Base-by-base conservation (phyloP, 352 stramenopile genomes). In the Globisporangium heterothallicum region DNA sequence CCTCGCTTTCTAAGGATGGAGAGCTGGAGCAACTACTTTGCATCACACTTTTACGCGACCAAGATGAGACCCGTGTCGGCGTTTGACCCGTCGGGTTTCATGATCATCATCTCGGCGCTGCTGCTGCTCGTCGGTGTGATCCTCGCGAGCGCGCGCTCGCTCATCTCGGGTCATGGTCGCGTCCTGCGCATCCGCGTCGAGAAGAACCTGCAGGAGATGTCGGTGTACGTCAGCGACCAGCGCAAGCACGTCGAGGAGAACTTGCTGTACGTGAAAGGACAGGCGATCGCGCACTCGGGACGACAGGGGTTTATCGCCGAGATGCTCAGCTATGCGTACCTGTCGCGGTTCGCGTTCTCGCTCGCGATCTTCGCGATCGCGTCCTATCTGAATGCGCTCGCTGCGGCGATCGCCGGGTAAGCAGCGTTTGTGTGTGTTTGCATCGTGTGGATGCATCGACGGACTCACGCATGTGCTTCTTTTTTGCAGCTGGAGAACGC, bases 321-420 rank as follows among this genome's bases (percentile, higher is more conserved):
- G 68, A 94, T 94, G 84, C 70, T 92, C 47, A 92, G 81, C 72
- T 88, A 82, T 55, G 78, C 82, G 16, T 94, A 94, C 59, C 68
- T 94, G 19, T 92, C 81, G 29, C 70, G 84, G 3, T 72, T 94
- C 29, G 81, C 75, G 14, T 89, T 92, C 52, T 88, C 84, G 38
- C 65, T 91, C 55, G 74, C 59, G 4, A 67, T 92, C 42, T 88
- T 91, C 52, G 63, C 74, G 14, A 66, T 92, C 25, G 78, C 84
- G 14, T 90, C 80, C 43, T 94, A 94, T 30, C 59, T 94, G 24
- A 94, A 94, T 49, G 85, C 81, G 22, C 58, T 94, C 19, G 84
- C 84, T 4, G 78, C 84, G 4, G 79, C 88, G 27, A 83, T 94
- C 38, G 80, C 81, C 13, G 84, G 84, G 73, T 84, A 54, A n/a